These are phyloP conservation scores for Acorus gramineus DNA, from an alignment of 106 monocot genomes.

Conservation along the genomic window DNA sequence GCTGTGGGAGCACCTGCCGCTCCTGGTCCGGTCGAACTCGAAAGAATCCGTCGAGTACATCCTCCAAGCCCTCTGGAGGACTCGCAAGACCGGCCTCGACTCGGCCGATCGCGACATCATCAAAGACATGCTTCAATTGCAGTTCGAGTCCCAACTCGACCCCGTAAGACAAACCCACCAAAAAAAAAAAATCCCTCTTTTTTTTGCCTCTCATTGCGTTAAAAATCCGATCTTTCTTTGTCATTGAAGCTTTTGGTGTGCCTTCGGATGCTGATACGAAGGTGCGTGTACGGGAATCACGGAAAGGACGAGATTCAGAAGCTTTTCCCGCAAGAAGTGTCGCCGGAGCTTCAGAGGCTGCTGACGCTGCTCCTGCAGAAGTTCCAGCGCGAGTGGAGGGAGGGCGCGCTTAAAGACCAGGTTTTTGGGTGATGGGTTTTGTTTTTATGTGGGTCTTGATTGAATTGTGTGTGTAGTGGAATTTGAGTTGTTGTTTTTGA, in stretches of 20 bases:
- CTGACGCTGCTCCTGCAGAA: slow-evolving; percentile 74
- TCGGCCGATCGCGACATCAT: slow-evolving; percentile 56
- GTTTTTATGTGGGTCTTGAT: not conserved
- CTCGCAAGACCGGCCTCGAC: slow-evolving; percentile 80
- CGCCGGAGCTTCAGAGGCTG: slow-evolving; percentile 59
- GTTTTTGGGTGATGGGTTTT: slow-evolving; percentile 15
- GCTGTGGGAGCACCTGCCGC: slow-evolving; percentile 62
- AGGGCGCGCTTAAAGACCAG: slow-evolving; percentile 60
- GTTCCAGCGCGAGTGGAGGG: slow-evolving; percentile 67
- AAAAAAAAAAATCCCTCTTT: not conserved
- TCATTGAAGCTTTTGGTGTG: slow-evolving; percentile 69
- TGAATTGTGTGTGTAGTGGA: not conserved
- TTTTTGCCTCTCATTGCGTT: not conserved
- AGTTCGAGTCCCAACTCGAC: slow-evolving; percentile 58
- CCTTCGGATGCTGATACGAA: slow-evolving; percentile 80
- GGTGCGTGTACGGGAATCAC: slow-evolving; percentile 52
- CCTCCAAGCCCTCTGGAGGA: slow-evolving; percentile 77
- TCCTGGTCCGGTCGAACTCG: slow-evolving; percentile 51
- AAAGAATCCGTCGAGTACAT: slow-evolving; percentile 90
- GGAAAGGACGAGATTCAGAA: slow-evolving; percentile 67
- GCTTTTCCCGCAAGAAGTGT: slow-evolving; percentile 75
- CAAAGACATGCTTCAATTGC: slow-evolving; percentile 46
- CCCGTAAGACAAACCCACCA: slow-evolving; percentile 20
- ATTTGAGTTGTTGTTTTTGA: not conserved
- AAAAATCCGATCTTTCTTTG: slow-evolving; percentile 3